Conservation (phyloP, 2,329 filamentous ascomycete genomes). For the Ascochyta lentis region DNA sequence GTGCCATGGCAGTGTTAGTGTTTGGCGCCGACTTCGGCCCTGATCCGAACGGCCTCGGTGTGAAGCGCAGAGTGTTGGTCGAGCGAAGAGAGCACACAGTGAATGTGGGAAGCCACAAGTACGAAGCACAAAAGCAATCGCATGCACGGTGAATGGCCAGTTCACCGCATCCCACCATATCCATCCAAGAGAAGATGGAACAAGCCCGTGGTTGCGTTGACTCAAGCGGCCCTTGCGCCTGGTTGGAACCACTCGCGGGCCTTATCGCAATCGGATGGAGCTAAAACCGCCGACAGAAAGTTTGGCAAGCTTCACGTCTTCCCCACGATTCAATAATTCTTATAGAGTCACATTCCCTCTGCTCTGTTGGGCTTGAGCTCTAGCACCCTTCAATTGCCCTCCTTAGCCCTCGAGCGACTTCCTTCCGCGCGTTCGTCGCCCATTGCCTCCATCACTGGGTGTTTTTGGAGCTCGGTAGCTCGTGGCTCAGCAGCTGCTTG, state of each 20-base stretch:
- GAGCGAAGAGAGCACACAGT: not conserved
- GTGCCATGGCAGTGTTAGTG: slow-evolving; percentile 26
- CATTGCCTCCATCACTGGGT: slow-evolving; percentile 19
- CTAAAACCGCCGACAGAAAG: slow-evolving; percentile 37
- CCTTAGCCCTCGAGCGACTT: slow-evolving; percentile 26
- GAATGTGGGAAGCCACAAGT: not conserved
- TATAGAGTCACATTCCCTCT: slow-evolving; percentile 37
- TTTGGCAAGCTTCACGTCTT: slow-evolving; percentile 42
- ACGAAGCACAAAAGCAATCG: not conserved
- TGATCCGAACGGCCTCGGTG: slow-evolving; percentile 7
- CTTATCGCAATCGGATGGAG: slow-evolving; percentile 38
- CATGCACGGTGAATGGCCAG: not conserved
- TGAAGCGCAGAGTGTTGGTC: slow-evolving; percentile 3
- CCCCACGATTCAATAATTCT: slow-evolving; percentile 43
- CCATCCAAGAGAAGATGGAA: not conserved
- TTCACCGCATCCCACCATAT: not conserved
- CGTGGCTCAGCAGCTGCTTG: slow-evolving; percentile 39
- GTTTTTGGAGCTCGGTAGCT: slow-evolving; percentile 43
- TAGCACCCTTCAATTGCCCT: slow-evolving; percentile 40
- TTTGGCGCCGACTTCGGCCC: slow-evolving; percentile 31
- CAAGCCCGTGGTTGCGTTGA: slow-evolving; percentile 11
- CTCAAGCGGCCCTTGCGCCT: slow-evolving; percentile 15
- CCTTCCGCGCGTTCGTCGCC: slow-evolving; percentile 28
- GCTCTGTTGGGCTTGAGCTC: slow-evolving; percentile 39
- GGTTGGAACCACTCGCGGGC: slow-evolving; percentile 14